These are phyloP conservation scores for Pelargonium fulgidum DNA, from an alignment of 441 rosid genomes.

Conservation along the genomic window DNA sequence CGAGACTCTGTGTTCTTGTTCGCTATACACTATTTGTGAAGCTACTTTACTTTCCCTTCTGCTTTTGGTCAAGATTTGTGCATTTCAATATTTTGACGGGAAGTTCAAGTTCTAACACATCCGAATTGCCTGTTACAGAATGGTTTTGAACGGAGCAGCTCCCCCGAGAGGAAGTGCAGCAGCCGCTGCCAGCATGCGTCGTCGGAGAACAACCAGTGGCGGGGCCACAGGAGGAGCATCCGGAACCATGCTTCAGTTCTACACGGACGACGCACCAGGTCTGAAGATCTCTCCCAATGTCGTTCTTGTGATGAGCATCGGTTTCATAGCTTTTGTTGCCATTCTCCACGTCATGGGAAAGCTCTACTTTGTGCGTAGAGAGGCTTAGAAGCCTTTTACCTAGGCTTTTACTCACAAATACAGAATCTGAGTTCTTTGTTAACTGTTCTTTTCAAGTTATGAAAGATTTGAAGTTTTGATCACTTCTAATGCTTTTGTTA, in stretches of 20 bases:
- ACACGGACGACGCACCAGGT: neutral
- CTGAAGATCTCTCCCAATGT: neutral
- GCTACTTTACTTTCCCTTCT: neutral
- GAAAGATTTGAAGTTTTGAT: neutral
- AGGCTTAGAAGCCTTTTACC: neutral
- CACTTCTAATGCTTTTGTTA: too few species aligned
- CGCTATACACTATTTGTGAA: neutral
- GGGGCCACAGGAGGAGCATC: neutral
- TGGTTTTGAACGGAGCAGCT: slow-evolving; percentile 2
- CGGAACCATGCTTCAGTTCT: slow-evolving; percentile 1
- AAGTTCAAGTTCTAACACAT: neutral
- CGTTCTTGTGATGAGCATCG: neutral
- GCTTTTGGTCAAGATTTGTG: neutral
- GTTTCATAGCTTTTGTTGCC: slow-evolving; percentile 1
- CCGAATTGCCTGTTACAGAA: neutral
- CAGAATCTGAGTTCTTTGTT: neutral
- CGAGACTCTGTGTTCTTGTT: neutral
- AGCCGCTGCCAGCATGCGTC: neutral
- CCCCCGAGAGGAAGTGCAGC: slow-evolving; percentile 2
- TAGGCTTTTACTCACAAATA: neutral
- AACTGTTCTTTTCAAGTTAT: neutral
- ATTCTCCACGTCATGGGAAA: neutral
- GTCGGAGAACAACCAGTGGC: neutral
- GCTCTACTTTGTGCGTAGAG: slow-evolving; percentile 2
- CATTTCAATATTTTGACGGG: neutral